Base-by-base conservation (phyloP, 2,329 filamentous ascomycete species). In the Scolecobasidium constrictum region DNA sequence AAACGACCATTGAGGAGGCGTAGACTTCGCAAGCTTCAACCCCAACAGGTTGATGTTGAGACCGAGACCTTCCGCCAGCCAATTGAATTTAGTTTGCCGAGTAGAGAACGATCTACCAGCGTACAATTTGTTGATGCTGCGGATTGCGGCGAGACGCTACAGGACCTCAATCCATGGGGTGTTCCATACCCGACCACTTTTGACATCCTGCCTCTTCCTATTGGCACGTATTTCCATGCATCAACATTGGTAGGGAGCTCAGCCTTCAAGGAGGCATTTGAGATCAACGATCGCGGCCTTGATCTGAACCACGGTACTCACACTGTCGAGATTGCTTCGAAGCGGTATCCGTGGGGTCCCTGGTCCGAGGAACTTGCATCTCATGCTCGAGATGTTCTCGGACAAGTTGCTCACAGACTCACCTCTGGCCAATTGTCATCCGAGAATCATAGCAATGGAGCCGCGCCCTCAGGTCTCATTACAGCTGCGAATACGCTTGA, bases 221-320 rank as follows among this genome's bases (percentile, higher is more conserved):
- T 61, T 5, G 73, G 69, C 1, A 75, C 70, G 0, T 76, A 67
- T 50, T 78, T 78, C 47, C 70, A 74, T 47, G 56, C 66, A 35
- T 64, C 61, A 36, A 77, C 73, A 4, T 73, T 79, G 46, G 61
- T 79, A 45, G 75, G 76, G 20, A 73, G 72, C 49, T 73, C 72
- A 3, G 68, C 72, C 19, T 67, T 79, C 37, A 53, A 57, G 13
- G 62, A 61, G 26, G 67, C 67, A 26, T 49, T 78, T 4, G n/a
- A 31, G 9, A 34, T 36, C 13, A 12, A 19, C 19, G 15, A 71
- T 9, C 39, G 43, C 16, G 49, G 54, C 5, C 58, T 68, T 33
- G 55, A 72, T 48, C 46, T 76, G 19, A 67, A 74, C 46, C 15
- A 5, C 20, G 38, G 33, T 18, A 9, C 11, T 15, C 38, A 50